Base-by-base conservation (phyloP, 169 alveolate genomes). In the Cryptosporidium sp. region DNA sequence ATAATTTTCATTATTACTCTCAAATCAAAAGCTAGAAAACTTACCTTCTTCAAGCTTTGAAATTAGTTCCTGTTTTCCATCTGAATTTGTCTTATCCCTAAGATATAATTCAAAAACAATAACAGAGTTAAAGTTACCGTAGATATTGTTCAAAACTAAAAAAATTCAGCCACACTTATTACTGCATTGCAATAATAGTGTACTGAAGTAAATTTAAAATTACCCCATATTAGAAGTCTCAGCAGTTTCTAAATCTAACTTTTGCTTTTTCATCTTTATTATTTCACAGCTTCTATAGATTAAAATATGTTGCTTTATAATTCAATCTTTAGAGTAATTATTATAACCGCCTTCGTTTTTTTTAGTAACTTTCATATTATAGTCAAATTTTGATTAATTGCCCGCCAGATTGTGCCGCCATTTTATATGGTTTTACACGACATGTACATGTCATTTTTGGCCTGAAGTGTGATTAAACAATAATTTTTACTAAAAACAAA, bases 401-500 rank as follows among this genome's bases (percentile, higher is more conserved):
- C 85, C 85, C 85, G 85, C 85, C 85, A 0, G 3, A 21, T 6
- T 12, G 26, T 71, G 85, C 69, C 85, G 85, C 85, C 69, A 3
- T 0, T 18, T 0, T 33, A 29, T 33, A 33, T 33, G 65, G 61
- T 29, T 51, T 52, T 73, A 33, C 52, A 73, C 86, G 86, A 60
- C 86, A 73, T 73, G 86, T 73, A 73, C 86, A 73, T 73, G 70
- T 73, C 70, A 73, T 23, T 52, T 7, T n/a, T 26, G 29, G 62
- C 29, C 35, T 21, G 29, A 7, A 51, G 85, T 70, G 85, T 70
- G 71, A 53, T 48, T 14, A 3, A 21, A 29, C 7, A 8, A 12
- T 42, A 45, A 56, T 52, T 56, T 26, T 58, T 3, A 26, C 3
- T 16, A 42, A 29, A 31, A 31, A 73, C 39, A 73, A 37, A 58